Evolutionary conservation across 2,329 filamentous ascomycete species (phyloP), one percentile per base, ranked within the genome.

Genomic region (Thielaviopsis cerberus): DNA sequence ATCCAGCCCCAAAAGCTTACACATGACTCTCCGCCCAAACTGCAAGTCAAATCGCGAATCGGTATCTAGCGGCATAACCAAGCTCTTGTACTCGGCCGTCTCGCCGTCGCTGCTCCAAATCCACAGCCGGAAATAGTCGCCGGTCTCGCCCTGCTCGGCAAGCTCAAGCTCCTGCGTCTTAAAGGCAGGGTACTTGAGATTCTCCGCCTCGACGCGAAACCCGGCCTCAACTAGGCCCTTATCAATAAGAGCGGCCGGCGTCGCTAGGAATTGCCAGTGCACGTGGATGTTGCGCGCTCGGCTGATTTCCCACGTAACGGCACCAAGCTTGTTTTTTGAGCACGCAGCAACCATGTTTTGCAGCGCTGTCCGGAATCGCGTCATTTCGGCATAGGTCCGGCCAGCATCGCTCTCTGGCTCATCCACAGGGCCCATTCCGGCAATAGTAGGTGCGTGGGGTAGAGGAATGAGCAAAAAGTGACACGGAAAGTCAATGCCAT

Each of bases 401-500:
- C 73, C 72, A 3, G 82, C 79, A 5, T 77, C 75, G 17, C 74
- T 72, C 7, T 79, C 74, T 0, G 74, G 70, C 41, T 74, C 73
- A 15, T 70, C 64, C 1, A 74, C 69, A 54, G 80, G 74, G 51
- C 79, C 73, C 66, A 94, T 87, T 1, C 77, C 71, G 22, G 79
- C 72, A 4, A 95, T 74, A 0, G 87, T 92, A 0, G 90, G 81
- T 7, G 85, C 77, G 66, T 98, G 92, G 6, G 83, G 78, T 23
- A 95, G 77, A 0, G 92, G 90, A 60, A 96, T 91, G 65, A 98
- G 91, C 62, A 98, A 82, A 65, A 94, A 81, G 69, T 98, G 92
- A 22, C 82, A 80, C 0, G 91, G 88, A 66, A 91, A 94, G 23
- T 76, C 72, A 4, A 97, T 76, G 4, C 80, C 78, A 0, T 82